Conservation (phyloP, 768 basidiomycete genomes). For the Tricholoma matsutake region DNA sequence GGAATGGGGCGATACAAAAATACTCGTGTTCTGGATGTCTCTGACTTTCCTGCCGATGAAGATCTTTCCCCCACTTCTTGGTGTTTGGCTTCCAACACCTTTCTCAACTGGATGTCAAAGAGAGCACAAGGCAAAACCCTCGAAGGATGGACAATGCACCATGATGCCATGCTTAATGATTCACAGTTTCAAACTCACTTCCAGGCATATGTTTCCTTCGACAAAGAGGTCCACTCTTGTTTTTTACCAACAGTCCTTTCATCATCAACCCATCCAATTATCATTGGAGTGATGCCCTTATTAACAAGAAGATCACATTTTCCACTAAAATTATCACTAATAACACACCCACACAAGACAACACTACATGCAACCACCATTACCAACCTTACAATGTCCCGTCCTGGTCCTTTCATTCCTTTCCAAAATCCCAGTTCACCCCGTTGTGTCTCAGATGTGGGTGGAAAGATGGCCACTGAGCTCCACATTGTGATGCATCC, state of each 20-base stretch:
- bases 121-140: neutral
- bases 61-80: neutral
- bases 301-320: neutral
- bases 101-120: neutral
- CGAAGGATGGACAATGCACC: neutral
- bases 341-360: too few species aligned
- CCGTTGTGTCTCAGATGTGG: neutral
- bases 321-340: neutral
- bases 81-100: neutral
- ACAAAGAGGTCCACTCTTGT: neutral
- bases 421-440: neutral
- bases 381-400: neutral
- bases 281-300: neutral
- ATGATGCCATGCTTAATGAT: neutral
- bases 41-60: neutral
- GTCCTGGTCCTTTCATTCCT: neutral
- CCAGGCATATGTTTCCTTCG: neutral
- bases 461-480: neutral
- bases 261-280: neutral
- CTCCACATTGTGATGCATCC: neutral
- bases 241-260: neutral
- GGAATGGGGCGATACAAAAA: neutral
- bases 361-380: neutral
- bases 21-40: too few species aligned
- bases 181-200: neutral